Conservation (phyloP, 352 stramenopile genomes). For the Thraustotheca clavata region DNA sequence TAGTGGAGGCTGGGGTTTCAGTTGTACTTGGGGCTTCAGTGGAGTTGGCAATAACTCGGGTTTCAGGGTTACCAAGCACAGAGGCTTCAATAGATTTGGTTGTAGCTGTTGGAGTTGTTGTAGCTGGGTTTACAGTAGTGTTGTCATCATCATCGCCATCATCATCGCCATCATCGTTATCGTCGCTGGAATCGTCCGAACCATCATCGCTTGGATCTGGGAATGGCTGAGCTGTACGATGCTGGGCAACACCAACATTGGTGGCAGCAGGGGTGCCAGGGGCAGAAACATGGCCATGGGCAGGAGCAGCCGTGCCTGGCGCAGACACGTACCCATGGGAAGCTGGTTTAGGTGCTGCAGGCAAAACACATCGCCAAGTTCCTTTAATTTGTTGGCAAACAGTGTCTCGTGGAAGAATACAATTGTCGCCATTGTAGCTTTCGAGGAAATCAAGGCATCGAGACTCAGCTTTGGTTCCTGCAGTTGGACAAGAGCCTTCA, state of each 20-base stretch:
- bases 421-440: background rate
- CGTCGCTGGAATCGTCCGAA: background rate
- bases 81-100: background rate
- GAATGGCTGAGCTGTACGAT: background rate
- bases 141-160: background rate
- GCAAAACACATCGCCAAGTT: background rate
- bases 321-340: background rate
- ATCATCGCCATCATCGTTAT: too few relatives aligned
- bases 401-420: background rate
- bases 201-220: background rate
- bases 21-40: background rate
- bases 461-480: background rate
- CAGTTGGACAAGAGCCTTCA: constrained; percentile 2
- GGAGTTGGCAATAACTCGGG: background rate
- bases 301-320: background rate
- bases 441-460: constrained; percentile 6
- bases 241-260: background rate
- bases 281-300: background rate
- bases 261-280: background rate
- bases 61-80: background rate
- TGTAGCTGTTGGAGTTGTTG: background rate
- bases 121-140: background rate
- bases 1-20: too few relatives aligned
- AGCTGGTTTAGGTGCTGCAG: background rate
- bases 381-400: background rate